phyloP scores from a whole-genome alignment of 129 eudicot species.

The Artemisia annua region DNA sequence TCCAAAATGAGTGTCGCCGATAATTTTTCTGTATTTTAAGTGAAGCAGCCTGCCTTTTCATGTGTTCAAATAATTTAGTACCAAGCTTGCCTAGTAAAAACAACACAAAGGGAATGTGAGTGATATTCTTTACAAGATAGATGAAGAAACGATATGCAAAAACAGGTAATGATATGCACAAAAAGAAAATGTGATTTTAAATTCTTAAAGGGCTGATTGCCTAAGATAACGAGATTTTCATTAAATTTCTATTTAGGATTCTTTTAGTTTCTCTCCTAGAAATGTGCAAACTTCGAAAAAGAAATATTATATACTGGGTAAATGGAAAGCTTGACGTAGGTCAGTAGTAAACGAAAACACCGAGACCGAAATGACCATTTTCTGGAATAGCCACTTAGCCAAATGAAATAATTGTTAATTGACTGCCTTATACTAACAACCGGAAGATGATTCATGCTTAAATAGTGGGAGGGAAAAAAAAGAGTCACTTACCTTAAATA shows the following conservation, averaged over 20 bases:
- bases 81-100: constrained; percentile 55
- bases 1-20: constrained; percentile 55
- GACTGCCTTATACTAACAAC: neutral
- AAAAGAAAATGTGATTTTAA: constrained; percentile 14
- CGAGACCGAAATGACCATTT: neutral
- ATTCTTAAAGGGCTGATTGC: too few relatives aligned
- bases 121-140: constrained; percentile 22
- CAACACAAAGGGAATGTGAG: constrained; percentile 14
- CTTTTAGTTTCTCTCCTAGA: neutral
- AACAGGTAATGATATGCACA: constrained; percentile 12
- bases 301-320: neutral
- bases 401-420: neutral
- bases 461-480: too few relatives aligned
- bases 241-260: neutral
- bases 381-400: neutral
- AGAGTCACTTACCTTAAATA: neutral
- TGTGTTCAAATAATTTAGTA: constrained; percentile 45
- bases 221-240: too few relatives aligned
- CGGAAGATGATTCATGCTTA: too few relatives aligned
- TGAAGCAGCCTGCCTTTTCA: constrained; percentile 70
- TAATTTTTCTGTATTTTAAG: constrained; percentile 57
- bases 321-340: constrained; percentile 5
- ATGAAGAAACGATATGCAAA: constrained; percentile 3
- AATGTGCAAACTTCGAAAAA: neutral
- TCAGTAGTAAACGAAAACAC: neutral